Conservation (phyloP, 768 basidiomycete species). For the Asterophora parasitica region DNA sequence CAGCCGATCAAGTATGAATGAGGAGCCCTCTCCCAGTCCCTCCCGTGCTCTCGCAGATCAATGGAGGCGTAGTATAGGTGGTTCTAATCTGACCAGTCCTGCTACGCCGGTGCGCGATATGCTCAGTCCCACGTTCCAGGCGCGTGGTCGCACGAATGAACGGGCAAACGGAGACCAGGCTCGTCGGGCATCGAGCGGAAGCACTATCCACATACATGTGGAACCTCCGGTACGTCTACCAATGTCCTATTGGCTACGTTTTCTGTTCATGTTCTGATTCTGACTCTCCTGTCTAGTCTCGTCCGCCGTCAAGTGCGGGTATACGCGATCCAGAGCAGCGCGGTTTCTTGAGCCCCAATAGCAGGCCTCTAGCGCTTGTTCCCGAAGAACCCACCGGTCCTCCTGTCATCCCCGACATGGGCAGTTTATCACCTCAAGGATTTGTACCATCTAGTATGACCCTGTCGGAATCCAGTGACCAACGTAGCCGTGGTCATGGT, state of each 20-base stretch:
- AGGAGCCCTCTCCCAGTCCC: conserved; percentile 4
- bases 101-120: background rate
- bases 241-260: background rate
- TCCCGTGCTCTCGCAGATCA: background rate
- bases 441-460: background rate
- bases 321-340: background rate
- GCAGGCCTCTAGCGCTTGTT: background rate
- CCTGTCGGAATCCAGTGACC: background rate
- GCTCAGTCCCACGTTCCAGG: conserved; percentile 2
- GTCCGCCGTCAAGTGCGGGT: conserved; percentile 1
- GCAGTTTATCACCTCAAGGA: conserved; percentile 1
- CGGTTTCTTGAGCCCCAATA: conserved; percentile 1
- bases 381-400: background rate
- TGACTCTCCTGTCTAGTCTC: background rate
- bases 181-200: conserved; percentile 7
- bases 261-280: background rate
- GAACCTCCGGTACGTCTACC: conserved; percentile 12
- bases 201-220: conserved; percentile 10
- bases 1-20: conserved; percentile 11
- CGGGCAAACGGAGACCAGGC: conserved; percentile 3
- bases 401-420: background rate
- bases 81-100: background rate
- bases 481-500: background rate
- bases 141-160: conserved; percentile 1
- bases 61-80: conserved; percentile 6